These are phyloP conservation scores for Skeletonema potamos DNA, from an alignment of 108 stramenopile species.

Conservation along the genomic window DNA sequence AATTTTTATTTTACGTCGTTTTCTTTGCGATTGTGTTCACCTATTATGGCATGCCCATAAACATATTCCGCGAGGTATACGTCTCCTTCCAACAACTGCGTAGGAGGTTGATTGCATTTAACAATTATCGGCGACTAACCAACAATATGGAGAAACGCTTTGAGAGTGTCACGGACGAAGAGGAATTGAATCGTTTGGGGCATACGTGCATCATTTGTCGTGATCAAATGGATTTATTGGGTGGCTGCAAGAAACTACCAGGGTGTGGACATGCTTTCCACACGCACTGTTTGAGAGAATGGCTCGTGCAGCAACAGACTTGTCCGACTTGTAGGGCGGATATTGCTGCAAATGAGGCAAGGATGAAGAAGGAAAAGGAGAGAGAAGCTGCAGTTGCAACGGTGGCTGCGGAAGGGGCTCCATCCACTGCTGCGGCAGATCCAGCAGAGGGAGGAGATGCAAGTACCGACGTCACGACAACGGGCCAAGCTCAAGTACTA, in stretches of 20 bases:
- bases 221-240: conserved; percentile 89
- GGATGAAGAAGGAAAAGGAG: conserved; percentile 34
- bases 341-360: conserved; percentile 77
- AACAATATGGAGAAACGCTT: conserved; percentile 94
- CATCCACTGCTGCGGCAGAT: neutral
- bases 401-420: neutral
- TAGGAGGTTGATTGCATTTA: conserved; percentile 68
- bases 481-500: neutral
- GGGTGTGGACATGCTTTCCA: conserved; percentile 94
- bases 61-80: conserved; percentile 93
- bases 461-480: neutral
- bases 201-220: conserved; percentile 98
- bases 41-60: conserved; percentile 95
- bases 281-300: conserved; percentile 89
- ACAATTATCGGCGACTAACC: conserved; percentile 88
- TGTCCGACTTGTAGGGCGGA: conserved; percentile 97
- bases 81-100: conserved; percentile 81
- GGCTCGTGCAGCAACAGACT: conserved; percentile 97
- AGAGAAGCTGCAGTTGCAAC: conserved; percentile 23
- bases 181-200: conserved; percentile 85
- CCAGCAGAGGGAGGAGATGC: neutral
- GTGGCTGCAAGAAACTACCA: conserved; percentile 86
- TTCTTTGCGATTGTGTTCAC: conserved; percentile 96
- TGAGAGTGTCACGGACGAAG: conserved; percentile 78
- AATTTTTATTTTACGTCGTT: conserved; percentile 91